Evolutionary conservation across 192 early-diverging fungal genomes (phyloP), one percentile per base, ranked within the genome.

Genomic region (Physocladia obscura): DNA sequence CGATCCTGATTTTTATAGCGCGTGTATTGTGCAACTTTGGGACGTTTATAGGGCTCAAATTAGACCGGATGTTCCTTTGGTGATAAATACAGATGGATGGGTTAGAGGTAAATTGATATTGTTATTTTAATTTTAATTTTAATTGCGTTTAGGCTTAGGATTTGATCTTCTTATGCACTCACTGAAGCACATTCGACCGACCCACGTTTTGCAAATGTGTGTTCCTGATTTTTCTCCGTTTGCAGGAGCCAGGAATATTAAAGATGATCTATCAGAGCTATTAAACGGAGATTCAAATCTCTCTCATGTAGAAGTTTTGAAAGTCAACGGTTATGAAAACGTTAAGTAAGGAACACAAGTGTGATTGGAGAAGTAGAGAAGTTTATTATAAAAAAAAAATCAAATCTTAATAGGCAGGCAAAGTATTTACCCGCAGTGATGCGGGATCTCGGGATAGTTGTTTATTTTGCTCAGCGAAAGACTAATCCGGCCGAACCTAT

Each of bases 11-110:
- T 84, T 85, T 52, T 98, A 96, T 77, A 75, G 91, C 32, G 77
- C 70, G 0, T 90, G 87, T 52, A 69, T 97, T 8, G 51, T 69
- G 35, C 74, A 89, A 30, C 76, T 98, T 38, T 70, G 87, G 3
- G 68, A 74, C 24, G 75, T 81, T 19, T 97, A 89, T 62, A 67
- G 81, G 19, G 57, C 71, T 21, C 78, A 89, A 52, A 17, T 81
- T 44, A 2, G 61, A 15, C 26, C 36, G 11, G 51, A 49, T 15
- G 59, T 94, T 34, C 95, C 96, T 2, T 76, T 98, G n/a, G 85
- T 98, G 6, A 85, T 98, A 37, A 98, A 98, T 75, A 97, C 94
- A 1, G 90, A 94, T 64, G 96, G 96, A 0, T 98, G 95, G 94
- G 79, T 92, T 36, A 93, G 89, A 73, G 95, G 89, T 86, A 51